phyloP scores from a whole-genome alignment of 31 red algal species.

The Bonnemaisonia californica region DNA sequence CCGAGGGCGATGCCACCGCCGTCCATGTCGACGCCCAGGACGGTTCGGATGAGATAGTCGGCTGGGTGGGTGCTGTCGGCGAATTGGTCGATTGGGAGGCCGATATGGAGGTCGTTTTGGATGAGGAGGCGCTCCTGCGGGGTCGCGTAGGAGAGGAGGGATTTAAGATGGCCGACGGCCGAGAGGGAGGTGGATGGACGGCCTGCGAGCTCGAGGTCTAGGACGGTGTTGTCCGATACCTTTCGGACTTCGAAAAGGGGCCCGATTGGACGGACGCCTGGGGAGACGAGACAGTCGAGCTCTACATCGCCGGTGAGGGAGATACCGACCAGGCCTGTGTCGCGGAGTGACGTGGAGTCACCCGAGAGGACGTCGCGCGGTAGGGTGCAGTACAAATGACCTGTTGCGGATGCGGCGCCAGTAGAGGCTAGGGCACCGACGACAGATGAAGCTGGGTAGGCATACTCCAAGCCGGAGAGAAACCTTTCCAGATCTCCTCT shows the following conservation, averaged over 20 bases:
- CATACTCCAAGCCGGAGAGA: constrained; percentile 71
- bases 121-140: constrained; percentile 54
- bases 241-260: constrained; percentile 71
- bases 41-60: constrained; percentile 69
- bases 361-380: constrained; percentile 64
- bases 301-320: constrained; percentile 67
- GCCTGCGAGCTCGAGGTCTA: constrained; percentile 72
- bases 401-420: constrained; percentile 52
- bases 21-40: constrained; percentile 58
- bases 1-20: constrained; percentile 68
- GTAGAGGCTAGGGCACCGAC: constrained; percentile 64
- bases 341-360: constrained; percentile 46
- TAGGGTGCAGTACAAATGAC: constrained; percentile 78
- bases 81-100: constrained; percentile 48
- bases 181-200: constrained; percentile 58
- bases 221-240: constrained; percentile 23
- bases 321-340: constrained; percentile 77
- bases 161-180: constrained; percentile 65
- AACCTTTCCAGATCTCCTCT: constrained; percentile 63
- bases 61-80: constrained; percentile 13
- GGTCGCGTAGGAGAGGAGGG: constrained; percentile 68
- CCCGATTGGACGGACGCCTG: constrained; percentile 61
- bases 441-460: constrained; percentile 62
- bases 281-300: constrained; percentile 66
- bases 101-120: constrained; percentile 59